Evolutionary conservation across 176 grass and related monocot genomes (phyloP).

Genomic region (Rhynchospora pubera): DNA sequence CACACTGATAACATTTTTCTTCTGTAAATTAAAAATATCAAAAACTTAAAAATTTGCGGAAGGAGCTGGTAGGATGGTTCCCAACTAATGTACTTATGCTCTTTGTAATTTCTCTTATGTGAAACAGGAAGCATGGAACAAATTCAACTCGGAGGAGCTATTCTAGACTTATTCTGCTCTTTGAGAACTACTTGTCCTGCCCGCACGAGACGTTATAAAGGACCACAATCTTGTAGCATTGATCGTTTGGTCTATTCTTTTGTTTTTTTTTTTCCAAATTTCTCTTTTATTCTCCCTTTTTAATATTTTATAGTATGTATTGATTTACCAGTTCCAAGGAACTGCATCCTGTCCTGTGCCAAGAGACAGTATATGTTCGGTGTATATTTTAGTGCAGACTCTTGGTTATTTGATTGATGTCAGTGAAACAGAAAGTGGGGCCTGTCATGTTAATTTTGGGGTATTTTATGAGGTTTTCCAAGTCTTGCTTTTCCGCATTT

Average conservation of each 20-base stretch:
- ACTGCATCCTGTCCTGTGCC: background rate
- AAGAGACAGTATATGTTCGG: background rate
- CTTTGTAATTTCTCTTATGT: slow-evolving; percentile 12
- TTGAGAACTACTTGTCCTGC: background rate
- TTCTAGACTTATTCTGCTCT: slow-evolving; percentile 21
- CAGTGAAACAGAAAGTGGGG: slow-evolving; percentile 5
- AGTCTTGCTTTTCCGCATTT: background rate
- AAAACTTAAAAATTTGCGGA: background rate
- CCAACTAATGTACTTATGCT: background rate
- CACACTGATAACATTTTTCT: background rate
- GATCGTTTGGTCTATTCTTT: background rate
- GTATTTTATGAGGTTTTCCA: background rate
- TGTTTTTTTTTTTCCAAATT: background rate
- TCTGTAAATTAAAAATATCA: background rate
- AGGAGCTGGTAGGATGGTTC: background rate
- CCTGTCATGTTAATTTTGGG: slow-evolving; percentile 7
- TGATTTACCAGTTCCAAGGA: background rate
- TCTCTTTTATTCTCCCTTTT: background rate
- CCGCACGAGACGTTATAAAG: background rate
- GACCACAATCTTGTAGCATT: background rate
- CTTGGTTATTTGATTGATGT: slow-evolving; percentile 19
- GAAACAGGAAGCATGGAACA: slow-evolving; percentile 44
- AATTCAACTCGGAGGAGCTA: slow-evolving; percentile 41
- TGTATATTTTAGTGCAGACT: slow-evolving; percentile 21
- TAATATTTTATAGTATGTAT: slow-evolving; percentile 21